Base-by-base conservation (phyloP, 805 yeast species). In the Candida lessepsii region DNA sequence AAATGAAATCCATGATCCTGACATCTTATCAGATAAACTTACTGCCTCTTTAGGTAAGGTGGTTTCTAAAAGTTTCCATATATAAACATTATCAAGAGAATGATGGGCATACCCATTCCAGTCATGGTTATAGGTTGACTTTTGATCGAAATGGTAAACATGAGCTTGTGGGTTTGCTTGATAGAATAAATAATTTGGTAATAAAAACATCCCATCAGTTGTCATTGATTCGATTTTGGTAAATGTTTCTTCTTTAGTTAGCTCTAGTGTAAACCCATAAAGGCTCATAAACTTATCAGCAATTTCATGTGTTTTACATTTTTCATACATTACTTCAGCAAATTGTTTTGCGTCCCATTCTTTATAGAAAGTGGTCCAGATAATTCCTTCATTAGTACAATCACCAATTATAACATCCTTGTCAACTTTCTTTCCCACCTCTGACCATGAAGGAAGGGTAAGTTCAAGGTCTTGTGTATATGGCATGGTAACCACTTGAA, bases 1-100 rank as follows among this genome's bases (percentile, higher is more conserved):
- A 38, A 38, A 38, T 2, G 20, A 14, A 9, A 38, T 16, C 30
- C 35, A 38, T 30, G 42, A 36, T 39, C 29, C 39, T 27, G 25
- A 25, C 39, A 20, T 44, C 16, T 29, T 33, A 14, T 29, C 43
- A 18, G 33, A 37, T 3, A 29, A 16, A 10, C 34, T 39, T 10
- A 28, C 6, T 8, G 15, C 33, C 18, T 44, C 41, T 7, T 37
- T 39, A 18, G 27, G 25, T 8, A 46, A 29, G 17, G 42, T 25
- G 20, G 40, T 28, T 13, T 29, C 39, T 17, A 44, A 29, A 9
- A 35, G 31, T 11, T 47, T 44, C 48, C 50, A 47, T 8, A 45
- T 32, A 24, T 47, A 47, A 10, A 44, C 44, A 34, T 42, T 42
- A 30, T 47, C 51, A 19, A 47, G 32, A 20, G 51, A 45, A 28